Conservation (phyloP, 2,329 filamentous ascomycete species). For the Cadophora luteo-olivacea region DNA sequence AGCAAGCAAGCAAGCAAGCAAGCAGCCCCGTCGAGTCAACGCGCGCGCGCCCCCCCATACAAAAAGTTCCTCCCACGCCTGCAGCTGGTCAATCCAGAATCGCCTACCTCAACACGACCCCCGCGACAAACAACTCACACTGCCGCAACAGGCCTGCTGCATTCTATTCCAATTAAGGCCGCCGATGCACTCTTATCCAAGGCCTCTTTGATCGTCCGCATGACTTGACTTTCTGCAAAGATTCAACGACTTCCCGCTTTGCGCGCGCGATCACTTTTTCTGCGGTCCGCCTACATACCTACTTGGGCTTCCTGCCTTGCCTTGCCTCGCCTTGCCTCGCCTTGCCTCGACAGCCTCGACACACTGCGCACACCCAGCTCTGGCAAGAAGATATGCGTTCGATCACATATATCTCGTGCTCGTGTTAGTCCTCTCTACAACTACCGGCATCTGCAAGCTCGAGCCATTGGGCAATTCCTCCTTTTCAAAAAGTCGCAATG, state of each 20-base stretch:
- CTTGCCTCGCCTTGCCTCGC: constrained; percentile 8
- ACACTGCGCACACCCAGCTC: constrained; percentile 1
- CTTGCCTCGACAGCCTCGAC: neutral
- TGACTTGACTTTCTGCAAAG: constrained; percentile 18
- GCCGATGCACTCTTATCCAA: neutral
- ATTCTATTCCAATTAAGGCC: neutral
- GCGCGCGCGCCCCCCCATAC: neutral
- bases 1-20: neutral
- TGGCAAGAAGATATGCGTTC: constrained; percentile 39
- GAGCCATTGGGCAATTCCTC: constrained; percentile 35
- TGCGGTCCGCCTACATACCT: neutral
- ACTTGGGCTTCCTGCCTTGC: constrained; percentile 14
- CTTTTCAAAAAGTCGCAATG: constrained; percentile 31
- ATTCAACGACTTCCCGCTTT: neutral
- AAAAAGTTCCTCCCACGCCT: constrained; percentile 16
- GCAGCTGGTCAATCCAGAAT: constrained; percentile 16
- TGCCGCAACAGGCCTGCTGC: constrained; percentile 16
- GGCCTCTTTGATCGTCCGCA: constrained; percentile 6
- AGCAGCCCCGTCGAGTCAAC: neutral
- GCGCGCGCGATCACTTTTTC: constrained; percentile 15
- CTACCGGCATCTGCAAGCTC: constrained; percentile 32
- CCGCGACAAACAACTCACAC: neutral
- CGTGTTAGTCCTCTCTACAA: constrained; percentile 33
- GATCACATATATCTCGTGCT: constrained; percentile 34
- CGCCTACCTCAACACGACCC: constrained; percentile 10